phyloP scores from a whole-genome alignment of 768 basidiomycete species.

The Guyanaporus albipodus region DNA sequence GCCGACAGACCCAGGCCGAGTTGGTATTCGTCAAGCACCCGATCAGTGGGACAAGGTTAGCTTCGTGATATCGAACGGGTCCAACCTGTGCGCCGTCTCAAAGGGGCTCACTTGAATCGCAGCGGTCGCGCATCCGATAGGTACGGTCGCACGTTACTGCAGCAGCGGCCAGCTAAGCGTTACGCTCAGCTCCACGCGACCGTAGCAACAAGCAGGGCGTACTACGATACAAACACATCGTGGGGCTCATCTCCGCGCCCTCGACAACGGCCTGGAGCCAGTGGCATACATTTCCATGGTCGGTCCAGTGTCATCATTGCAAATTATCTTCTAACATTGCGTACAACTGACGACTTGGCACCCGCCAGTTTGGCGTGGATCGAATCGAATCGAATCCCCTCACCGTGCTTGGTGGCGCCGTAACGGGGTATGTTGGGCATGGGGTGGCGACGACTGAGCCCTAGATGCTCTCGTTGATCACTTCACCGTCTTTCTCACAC shows the following conservation, averaged over 20 bases:
- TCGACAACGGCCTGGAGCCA: constrained; percentile 14
- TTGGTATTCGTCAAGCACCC: no score
- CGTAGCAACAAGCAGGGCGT: no score
- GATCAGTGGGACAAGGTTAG: constrained; percentile 34
- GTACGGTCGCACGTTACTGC: constrained; percentile 11
- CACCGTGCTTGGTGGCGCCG: constrained; percentile 22
- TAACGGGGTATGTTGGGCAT: constrained; percentile 10
- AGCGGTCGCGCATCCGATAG: constrained; percentile 18
- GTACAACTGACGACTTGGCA: background rate
- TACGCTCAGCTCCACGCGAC: constrained; percentile 16
- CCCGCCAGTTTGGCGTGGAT: constrained; percentile 18
- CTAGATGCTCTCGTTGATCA: constrained; percentile 16
- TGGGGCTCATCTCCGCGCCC: constrained; percentile 27
- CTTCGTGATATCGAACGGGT: constrained; percentile 23
- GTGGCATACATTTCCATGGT: constrained; percentile 3
- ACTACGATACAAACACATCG: no score
- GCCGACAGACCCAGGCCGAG: constrained; percentile 7
- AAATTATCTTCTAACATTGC: constrained; percentile 13
- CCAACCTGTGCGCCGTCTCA: constrained; percentile 14
- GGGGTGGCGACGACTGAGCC: constrained; percentile 16
- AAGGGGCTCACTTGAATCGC: constrained; percentile 10
- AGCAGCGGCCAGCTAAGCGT: no score
- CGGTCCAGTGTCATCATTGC: constrained; percentile 13
- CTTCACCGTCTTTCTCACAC: constrained; percentile 23
- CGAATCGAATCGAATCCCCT: no score